phyloP scores from a whole-genome alignment of 116 monocot species.

The Zostera marina region DNA sequence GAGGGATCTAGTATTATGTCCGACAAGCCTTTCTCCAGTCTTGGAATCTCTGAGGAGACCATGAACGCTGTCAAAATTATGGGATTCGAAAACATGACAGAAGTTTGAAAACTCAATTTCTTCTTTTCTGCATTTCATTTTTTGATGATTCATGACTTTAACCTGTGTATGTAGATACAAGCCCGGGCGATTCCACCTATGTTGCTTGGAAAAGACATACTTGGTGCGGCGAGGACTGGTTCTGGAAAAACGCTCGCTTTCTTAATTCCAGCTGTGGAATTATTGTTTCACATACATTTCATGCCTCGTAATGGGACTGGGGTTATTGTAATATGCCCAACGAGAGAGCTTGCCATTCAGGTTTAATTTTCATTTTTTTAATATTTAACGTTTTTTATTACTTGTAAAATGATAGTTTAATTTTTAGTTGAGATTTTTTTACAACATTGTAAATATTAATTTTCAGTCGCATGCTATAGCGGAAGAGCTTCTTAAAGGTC shows the following conservation, averaged over 20 bases:
- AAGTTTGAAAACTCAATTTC: conserved; percentile 7
- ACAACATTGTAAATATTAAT: conserved; percentile 1
- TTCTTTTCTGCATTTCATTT: not conserved
- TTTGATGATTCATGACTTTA: not conserved
- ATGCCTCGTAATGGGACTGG: conserved; percentile 61
- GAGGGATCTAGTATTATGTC: conserved; percentile 45
- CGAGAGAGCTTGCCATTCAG: conserved; percentile 89
- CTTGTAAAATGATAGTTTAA: too few relatives aligned
- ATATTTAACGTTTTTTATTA: too few relatives aligned
- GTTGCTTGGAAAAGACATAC: conserved; percentile 65
- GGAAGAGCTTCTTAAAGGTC: conserved; percentile 72
- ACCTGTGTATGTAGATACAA: conserved; percentile 49
- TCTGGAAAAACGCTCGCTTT: conserved; percentile 95
- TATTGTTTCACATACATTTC: conserved; percentile 47
- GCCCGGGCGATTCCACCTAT: conserved; percentile 54
- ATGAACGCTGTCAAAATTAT: conserved; percentile 50
- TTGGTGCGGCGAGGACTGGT: conserved; percentile 87
- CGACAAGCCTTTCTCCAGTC: conserved; percentile 35
- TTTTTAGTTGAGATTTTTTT: too few relatives aligned
- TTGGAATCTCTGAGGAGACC: conserved; percentile 36
- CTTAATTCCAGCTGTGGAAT: conserved; percentile 70
- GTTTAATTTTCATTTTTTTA: conserved; percentile 9
- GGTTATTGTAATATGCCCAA: conserved; percentile 76
- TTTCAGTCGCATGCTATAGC: conserved; percentile 72
- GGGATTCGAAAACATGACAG: conserved; percentile 68